Evolutionary conservation across 164 flowering plant genomes (phyloP).

Genomic region (Tinospora cordifolia): DNA sequence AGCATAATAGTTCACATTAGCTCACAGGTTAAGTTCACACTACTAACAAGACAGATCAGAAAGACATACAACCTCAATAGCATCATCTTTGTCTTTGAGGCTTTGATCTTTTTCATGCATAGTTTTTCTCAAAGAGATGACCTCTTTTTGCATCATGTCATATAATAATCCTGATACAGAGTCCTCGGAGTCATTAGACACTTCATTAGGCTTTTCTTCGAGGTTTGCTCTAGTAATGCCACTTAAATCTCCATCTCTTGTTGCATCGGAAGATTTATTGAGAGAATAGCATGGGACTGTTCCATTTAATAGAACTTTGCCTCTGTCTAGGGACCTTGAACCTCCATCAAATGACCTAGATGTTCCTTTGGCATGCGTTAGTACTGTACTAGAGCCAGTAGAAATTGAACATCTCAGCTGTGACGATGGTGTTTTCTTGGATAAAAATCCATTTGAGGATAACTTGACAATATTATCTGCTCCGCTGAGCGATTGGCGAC

Average conservation of each 20-base stretch:
- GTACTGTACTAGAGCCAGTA: conserved; percentile 38
- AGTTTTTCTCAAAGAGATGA: conserved; percentile 76
- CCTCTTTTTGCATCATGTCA: conserved; percentile 93
- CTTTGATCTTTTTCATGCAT: conserved; percentile 93
- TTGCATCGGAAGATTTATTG: conserved; percentile 48
- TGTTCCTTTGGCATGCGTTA: conserved; percentile 86
- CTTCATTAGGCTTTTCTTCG: conserved; percentile 60
- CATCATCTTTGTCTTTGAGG: conserved; percentile 97
- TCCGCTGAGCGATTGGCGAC: conserved; percentile 91
- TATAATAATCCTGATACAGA: conserved; percentile 71
- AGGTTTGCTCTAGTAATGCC: conserved; percentile 46
- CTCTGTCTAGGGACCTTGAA: conserved; percentile 68
- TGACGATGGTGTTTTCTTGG: conserved; percentile 64
- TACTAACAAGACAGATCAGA: not conserved
- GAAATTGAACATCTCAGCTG: conserved; percentile 49
- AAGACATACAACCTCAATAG: conserved; percentile 62
- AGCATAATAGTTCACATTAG: conserved; percentile 8
- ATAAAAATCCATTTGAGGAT: conserved; percentile 60
- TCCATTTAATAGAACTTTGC: conserved; percentile 59
- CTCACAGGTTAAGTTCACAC: not conserved
- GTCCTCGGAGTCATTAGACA: conserved; percentile 52
- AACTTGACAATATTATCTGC: conserved; percentile 66
- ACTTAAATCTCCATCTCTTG: conserved; percentile 44
- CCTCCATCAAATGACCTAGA: conserved; percentile 99
- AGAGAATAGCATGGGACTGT: conserved; percentile 31